Percentiles rank a stretch among this genome's conserved stretches.
Evolutionary conservation across 1,284 basidiomycete species (phyloP).

Genomic region (Trichosporon sp.): DNA sequence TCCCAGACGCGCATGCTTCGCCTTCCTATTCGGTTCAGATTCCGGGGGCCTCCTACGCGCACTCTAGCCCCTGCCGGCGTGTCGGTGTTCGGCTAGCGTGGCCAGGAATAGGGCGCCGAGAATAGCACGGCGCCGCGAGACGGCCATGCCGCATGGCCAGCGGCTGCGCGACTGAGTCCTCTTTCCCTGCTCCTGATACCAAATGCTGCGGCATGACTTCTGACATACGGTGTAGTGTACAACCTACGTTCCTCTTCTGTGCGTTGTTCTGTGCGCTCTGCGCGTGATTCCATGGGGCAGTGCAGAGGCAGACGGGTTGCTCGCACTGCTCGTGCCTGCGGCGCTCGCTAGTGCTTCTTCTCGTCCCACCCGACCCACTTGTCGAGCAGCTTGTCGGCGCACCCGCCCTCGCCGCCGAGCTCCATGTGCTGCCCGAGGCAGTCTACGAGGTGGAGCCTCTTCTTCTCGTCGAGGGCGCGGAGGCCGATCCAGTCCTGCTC

Average conservation of each 20-base stretch:
- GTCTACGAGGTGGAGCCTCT: slow-evolving; percentile 60
- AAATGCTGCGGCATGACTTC: not conserved
- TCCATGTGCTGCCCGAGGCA: slow-evolving; percentile 86
- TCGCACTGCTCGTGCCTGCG: not conserved
- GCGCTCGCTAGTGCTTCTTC: not conserved
- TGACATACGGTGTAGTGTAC: not conserved
- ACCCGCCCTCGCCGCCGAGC: slow-evolving; percentile 59
- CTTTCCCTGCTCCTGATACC: not conserved
- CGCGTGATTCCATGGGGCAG: too few species aligned
- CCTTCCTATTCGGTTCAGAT: too few species aligned
- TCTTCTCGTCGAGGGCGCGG: slow-evolving; percentile 64
- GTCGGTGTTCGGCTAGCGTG: not conserved
- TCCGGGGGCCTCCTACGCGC: too few species aligned
- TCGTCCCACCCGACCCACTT: slow-evolving; percentile 44
- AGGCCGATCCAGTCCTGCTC: slow-evolving; percentile 84
- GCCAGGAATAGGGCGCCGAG: not conserved
- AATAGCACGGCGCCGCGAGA: not conserved
- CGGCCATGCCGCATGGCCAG: too few species aligned
- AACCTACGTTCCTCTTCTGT: not conserved
- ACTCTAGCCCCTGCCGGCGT: too few species aligned
- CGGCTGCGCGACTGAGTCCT: too few species aligned
- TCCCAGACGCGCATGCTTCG: too few species aligned
- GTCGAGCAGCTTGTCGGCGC: slow-evolving; percentile 46
- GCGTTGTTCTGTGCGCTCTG: not conserved
- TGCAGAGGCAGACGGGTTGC: too few species aligned